Percentiles rank a stretch among this genome's conserved stretches.
phyloP scores from a whole-genome alignment of 352 stramenopile species.

The Pythium volutum region DNA sequence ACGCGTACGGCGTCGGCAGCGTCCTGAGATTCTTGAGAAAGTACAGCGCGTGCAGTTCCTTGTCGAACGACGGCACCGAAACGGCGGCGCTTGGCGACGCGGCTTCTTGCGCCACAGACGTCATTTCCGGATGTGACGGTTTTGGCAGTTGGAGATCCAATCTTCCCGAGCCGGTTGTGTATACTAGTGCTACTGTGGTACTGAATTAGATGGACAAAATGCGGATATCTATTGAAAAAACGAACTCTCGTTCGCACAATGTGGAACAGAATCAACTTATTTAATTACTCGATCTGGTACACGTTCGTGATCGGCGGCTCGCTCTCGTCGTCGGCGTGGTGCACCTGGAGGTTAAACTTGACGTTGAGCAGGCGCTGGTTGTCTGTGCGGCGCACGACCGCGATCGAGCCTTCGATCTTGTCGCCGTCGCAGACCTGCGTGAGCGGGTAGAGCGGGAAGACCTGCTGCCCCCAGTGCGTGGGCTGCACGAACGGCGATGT shows the following conservation, averaged over 20 bases:
- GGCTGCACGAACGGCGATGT: constrained; percentile 90
- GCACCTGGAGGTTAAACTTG: constrained; percentile 79
- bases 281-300: constrained; percentile 85
- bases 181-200: too few relatives aligned
- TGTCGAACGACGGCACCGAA: constrained; percentile 38
- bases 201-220: constrained; percentile 12
- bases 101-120: neutral
- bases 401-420: constrained; percentile 60
- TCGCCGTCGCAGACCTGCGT: constrained; percentile 84
- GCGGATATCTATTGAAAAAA: constrained; percentile 27
- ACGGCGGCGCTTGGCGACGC: neutral
- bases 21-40: constrained; percentile 77
- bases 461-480: constrained; percentile 87
- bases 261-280: constrained; percentile 6
- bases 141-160: neutral
- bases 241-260: neutral
- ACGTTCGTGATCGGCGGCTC: constrained; percentile 47
- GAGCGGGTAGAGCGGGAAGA: constrained; percentile 80
- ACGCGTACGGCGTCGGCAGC: constrained; percentile 68
- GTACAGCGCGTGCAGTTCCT: constrained; percentile 74
- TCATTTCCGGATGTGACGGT: neutral
- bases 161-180: too few relatives aligned
- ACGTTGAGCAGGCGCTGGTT: constrained; percentile 90
- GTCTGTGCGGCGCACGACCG: constrained; percentile 73
- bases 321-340: constrained; percentile 60